Conservation (phyloP, 2,329 filamentous ascomycete genomes). For the Phyllosticta paracitricarpa region DNA sequence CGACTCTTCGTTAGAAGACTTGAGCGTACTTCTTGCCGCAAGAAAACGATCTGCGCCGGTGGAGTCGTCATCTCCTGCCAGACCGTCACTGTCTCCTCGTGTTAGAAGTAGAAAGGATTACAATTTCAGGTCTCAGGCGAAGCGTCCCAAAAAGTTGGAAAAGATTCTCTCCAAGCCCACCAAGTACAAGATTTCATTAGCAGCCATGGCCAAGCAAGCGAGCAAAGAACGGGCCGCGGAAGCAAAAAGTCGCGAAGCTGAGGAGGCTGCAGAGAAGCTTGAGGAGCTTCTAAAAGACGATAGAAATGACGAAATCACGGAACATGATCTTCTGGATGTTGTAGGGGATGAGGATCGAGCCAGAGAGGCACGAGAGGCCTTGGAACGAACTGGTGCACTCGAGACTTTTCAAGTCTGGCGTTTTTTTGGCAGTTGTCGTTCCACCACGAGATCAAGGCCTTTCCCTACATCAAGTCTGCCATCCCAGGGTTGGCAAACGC, state of each 20-base stretch:
- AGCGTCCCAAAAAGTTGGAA: background rate
- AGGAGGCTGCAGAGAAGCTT: slow-evolving; percentile 35
- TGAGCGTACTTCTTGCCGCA: slow-evolving; percentile 6
- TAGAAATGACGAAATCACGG: background rate
- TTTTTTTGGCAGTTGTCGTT: slow-evolving; percentile 35
- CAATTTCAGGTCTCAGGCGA: background rate
- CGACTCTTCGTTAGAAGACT: slow-evolving; percentile 36
- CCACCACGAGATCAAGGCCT: background rate
- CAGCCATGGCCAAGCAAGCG: slow-evolving; percentile 24
- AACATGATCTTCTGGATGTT: background rate
- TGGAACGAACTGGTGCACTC: slow-evolving; percentile 51
- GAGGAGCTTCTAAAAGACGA: slow-evolving; percentile 28
- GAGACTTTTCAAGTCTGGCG: slow-evolving; percentile 44
- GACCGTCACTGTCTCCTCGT: slow-evolving; percentile 11
- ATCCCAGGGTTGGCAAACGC: background rate
- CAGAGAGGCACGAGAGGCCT: background rate
- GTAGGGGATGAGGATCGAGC: background rate
- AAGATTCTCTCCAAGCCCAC: background rate
- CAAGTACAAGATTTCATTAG: slow-evolving; percentile 30
- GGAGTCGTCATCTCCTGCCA: slow-evolving; percentile 6
- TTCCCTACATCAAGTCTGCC: slow-evolving; percentile 19
- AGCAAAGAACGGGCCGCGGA: slow-evolving; percentile 16
- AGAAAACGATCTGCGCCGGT: slow-evolving; percentile 6
- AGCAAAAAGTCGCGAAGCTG: slow-evolving; percentile 21
- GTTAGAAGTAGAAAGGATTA: slow-evolving; percentile 1